Evolutionary conservation across 1,284 basidiomycete species (phyloP).

Genomic region (Ceratobasidium sp.): DNA sequence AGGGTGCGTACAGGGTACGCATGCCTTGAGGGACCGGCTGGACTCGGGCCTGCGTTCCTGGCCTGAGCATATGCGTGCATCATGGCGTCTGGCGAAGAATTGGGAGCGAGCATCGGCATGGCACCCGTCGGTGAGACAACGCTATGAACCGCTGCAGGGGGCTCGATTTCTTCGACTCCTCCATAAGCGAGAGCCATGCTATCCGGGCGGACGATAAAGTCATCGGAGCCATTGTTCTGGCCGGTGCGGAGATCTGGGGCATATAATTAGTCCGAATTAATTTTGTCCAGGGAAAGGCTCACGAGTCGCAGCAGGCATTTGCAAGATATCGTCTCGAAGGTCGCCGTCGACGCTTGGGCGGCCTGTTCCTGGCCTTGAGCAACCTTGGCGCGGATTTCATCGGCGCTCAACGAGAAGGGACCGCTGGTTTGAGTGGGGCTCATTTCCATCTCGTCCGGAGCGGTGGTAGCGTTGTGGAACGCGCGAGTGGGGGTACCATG

Average conservation of each 20-base stretch:
- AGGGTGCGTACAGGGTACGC: constrained; percentile 36
- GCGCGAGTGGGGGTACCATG: constrained; percentile 58
- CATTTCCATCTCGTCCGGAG: constrained; percentile 49
- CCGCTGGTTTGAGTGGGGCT: constrained; percentile 75
- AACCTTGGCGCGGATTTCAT: constrained; percentile 60
- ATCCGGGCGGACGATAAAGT: constrained; percentile 43
- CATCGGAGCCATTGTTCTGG: constrained; percentile 46
- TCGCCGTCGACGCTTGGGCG: constrained; percentile 41
- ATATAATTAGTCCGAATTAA: constrained; percentile 41
- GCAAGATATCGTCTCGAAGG: constrained; percentile 36
- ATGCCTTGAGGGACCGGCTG: constrained; percentile 35
- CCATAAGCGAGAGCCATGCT: constrained; percentile 48
- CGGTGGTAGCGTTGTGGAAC: constrained; percentile 57
- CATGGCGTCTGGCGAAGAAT: constrained; percentile 72
- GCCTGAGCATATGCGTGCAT: constrained; percentile 67
- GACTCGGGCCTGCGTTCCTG: constrained; percentile 9
- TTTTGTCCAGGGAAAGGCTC: constrained; percentile 54
- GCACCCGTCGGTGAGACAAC: constrained; percentile 43
- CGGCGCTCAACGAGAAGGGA: constrained; percentile 66
- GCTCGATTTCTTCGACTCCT: constrained; percentile 41
- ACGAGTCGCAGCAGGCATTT: constrained; percentile 42
- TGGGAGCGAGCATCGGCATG: constrained; percentile 57
- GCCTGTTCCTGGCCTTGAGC: constrained; percentile 43
- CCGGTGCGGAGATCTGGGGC: constrained; percentile 37
- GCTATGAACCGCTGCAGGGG: constrained; percentile 44